Percentiles rank a stretch among this genome's conserved stretches.
Evolutionary conservation across 2,329 filamentous ascomycete species (phyloP).

Genomic region (Didymella pomorum): DNA sequence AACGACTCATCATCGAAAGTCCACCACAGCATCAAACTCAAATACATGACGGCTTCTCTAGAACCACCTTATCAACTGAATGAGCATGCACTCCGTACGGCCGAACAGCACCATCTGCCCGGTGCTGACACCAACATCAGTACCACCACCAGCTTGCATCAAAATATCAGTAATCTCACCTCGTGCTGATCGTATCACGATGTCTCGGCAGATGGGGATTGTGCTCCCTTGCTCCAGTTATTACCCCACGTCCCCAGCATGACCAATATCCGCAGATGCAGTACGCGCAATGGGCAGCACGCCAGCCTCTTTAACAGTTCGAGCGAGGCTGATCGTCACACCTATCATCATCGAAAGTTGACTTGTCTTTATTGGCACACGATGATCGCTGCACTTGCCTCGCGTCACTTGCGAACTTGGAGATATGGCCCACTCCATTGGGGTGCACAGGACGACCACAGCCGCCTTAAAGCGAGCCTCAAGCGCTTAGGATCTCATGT

Average conservation of each 20-base stretch:
- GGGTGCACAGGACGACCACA: conserved; percentile 1
- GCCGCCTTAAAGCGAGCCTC: conserved; percentile 2
- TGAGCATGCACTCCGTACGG: conserved; percentile 1
- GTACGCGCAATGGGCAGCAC: conserved; percentile 19
- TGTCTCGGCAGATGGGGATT: conserved; percentile 2
- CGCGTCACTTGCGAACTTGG: conserved; percentile 7
- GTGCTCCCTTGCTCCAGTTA: conserved; percentile 13
- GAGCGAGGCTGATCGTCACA: conserved; percentile 14
- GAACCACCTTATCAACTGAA: background rate
- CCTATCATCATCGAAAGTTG: conserved; percentile 1
- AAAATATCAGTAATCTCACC: background rate
- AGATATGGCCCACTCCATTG: conserved; percentile 5
- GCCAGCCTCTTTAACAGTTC: conserved; percentile 6
- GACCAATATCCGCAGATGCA: conserved; percentile 7
- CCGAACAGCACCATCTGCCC: conserved; percentile 6
- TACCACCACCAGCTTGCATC: background rate
- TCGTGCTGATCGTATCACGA: conserved; percentile 1
- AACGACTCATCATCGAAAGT: background rate
- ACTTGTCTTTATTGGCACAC: background rate
- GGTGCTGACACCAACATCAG: background rate
- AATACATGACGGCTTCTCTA: background rate
- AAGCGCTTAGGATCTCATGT: conserved; percentile 1
- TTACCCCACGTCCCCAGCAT: conserved; percentile 16
- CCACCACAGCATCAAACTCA: background rate
- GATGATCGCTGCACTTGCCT: conserved; percentile 11